Percentiles rank a stretch among this genome's conserved stretches.
These are phyloP conservation scores for Talaromyces sp. DNA, from an alignment of 2,329 filamentous ascomycete genomes.

Conservation along the genomic window DNA sequence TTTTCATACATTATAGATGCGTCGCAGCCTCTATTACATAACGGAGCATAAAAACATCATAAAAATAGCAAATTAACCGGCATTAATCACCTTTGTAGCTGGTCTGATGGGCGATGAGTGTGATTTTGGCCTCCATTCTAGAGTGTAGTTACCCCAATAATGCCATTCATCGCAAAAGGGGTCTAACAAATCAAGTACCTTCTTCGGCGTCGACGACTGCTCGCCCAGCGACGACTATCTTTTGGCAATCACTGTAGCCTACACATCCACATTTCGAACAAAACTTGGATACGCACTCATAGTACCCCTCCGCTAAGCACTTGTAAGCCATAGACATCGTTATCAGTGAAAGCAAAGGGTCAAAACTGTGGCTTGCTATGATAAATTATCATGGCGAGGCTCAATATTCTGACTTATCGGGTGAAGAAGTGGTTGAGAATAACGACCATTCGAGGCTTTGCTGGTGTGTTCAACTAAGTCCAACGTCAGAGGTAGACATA, in stretches of 20 bases:
- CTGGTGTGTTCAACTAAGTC: not conserved
- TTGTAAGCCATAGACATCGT: not conserved
- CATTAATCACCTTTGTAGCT: too few relatives aligned
- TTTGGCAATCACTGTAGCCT: not conserved
- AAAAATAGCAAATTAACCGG: too few relatives aligned
- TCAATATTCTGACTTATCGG: not conserved
- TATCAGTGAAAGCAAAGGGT: not conserved
- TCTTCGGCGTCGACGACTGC: too few relatives aligned
- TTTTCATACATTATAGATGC: too few relatives aligned
- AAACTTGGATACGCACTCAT: not conserved
- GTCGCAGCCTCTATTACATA: too few relatives aligned
- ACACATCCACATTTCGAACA: not conserved
- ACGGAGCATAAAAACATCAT: too few relatives aligned
- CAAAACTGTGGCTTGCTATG: not conserved
- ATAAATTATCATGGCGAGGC: too few relatives aligned
- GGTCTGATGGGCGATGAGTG: not conserved
- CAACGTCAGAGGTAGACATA: not conserved
- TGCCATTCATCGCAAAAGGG: not conserved
- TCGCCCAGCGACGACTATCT: not conserved
- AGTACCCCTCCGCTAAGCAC: not conserved
- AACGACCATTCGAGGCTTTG: not conserved
- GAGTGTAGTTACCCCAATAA: not conserved
- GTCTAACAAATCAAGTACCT: not conserved
- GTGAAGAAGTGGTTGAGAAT: not conserved
- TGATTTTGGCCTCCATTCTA: not conserved